These are phyloP conservation scores for Chalara sp. DNA, from an alignment of 2,329 filamentous ascomycete genomes.

Conservation along the genomic window DNA sequence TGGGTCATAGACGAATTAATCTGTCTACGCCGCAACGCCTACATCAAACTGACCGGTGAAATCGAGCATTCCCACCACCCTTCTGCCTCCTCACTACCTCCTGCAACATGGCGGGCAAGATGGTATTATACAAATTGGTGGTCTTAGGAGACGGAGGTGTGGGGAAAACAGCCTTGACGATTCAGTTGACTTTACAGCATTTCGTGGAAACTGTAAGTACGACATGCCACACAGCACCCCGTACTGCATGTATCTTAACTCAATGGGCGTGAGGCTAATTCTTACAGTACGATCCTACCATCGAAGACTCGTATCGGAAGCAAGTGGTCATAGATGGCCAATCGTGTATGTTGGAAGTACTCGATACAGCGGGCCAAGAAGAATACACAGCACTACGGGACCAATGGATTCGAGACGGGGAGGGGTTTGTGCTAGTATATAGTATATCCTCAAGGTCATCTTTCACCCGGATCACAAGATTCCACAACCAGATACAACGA, in stretches of 20 bases:
- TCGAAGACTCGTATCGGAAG: conserved; percentile 83
- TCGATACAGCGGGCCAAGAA: conserved; percentile 96
- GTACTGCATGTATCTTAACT: not conserved
- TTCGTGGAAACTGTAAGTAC: conserved; percentile 81
- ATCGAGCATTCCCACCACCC: conserved; percentile 2
- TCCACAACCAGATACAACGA: conserved; percentile 93
- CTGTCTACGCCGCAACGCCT: conserved; percentile 2
- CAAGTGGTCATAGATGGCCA: conserved; percentile 90
- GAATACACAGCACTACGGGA: conserved; percentile 96
- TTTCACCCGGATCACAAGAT: conserved; percentile 89
- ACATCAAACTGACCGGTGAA: conserved; percentile 7
- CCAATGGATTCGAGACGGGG: conserved; percentile 97
- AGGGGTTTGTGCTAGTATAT: conserved; percentile 96
- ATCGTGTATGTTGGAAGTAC: conserved; percentile 94
- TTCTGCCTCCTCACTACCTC: conserved; percentile 7
- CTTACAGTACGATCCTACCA: conserved; percentile 69
- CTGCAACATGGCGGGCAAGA: conserved; percentile 55
- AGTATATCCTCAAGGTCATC: conserved; percentile 96
- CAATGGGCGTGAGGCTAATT: not conserved
- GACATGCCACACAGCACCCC: not conserved
- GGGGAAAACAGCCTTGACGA: conserved; percentile 88
- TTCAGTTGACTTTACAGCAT: conserved; percentile 95
- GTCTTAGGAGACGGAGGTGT: conserved; percentile 91
- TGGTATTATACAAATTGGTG: conserved; percentile 94
- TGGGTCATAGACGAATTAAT: conserved; percentile 10